A percentile compares a stretch with the other conserved stretches of the same genome.
phyloP scores from a whole-genome alignment of 2,329 filamentous ascomycete genomes.

The Calonectria naviculata region DNA sequence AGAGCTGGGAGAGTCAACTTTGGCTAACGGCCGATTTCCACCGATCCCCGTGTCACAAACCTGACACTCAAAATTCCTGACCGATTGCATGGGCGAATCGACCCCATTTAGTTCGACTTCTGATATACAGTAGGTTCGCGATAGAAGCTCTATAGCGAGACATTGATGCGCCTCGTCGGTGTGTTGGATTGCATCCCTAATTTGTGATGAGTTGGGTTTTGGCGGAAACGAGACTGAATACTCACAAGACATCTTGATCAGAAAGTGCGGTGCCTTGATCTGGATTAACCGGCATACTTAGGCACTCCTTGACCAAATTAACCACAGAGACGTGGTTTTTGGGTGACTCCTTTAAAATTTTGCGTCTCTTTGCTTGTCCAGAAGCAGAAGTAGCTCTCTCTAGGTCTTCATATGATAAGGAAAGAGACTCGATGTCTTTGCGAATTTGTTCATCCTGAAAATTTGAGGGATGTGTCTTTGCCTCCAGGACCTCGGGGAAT shows the following conservation, averaged over 20 bases:
- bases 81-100: not conserved
- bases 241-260: slow-evolving; percentile 59
- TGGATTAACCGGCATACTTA: slow-evolving; percentile 39
- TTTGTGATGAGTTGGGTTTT: slow-evolving; percentile 28
- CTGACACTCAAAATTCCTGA: slow-evolving; percentile 29
- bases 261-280: slow-evolving; percentile 42
- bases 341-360: slow-evolving; percentile 31
- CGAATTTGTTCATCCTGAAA: slow-evolving; percentile 44
- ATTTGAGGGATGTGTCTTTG: slow-evolving; percentile 40
- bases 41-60: slow-evolving; percentile 36
- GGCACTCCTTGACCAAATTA: slow-evolving; percentile 40
- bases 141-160: slow-evolving; percentile 64
- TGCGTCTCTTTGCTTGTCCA: slow-evolving; percentile 44
- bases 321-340: slow-evolving; percentile 34
- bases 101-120: slow-evolving; percentile 15
- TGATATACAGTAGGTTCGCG: slow-evolving; percentile 55
- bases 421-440: slow-evolving; percentile 41
- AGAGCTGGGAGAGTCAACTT: slow-evolving; percentile 42
- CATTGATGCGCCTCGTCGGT: slow-evolving; percentile 63
- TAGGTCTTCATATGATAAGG: slow-evolving; percentile 38
- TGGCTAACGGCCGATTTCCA: not conserved
- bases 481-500: slow-evolving; percentile 32
- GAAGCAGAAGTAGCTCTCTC: slow-evolving; percentile 30
- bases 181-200: slow-evolving; percentile 54
- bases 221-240: slow-evolving; percentile 22